Evolutionary conservation across 371 early-diverging fungal species (phyloP).

Genomic region (Syncephalastrum sp.): DNA sequence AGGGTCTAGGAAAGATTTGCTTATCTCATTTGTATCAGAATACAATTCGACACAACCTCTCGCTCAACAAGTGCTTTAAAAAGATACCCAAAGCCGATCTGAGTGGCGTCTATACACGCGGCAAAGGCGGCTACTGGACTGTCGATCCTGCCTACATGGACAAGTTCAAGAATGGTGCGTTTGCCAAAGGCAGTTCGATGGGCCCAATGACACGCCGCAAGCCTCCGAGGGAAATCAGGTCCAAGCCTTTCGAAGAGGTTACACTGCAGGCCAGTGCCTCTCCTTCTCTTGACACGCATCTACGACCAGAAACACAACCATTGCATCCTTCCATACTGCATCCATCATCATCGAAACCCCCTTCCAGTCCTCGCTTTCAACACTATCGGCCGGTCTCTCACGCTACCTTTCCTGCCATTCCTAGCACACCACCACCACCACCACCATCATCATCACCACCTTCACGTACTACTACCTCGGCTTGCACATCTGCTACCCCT

Average conservation of each 20-base stretch:
- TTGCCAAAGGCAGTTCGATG: constrained; percentile 15
- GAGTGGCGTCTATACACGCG: constrained; percentile 47
- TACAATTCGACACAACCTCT: constrained; percentile 78
- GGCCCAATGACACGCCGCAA: constrained; percentile 6
- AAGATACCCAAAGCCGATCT: constrained; percentile 58
- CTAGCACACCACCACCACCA: constrained; percentile 4
- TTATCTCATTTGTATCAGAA: constrained; percentile 39
- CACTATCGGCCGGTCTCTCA: not conserved
- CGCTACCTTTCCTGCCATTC: not conserved
- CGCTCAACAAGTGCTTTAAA: constrained; percentile 70
- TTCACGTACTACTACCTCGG: not conserved
- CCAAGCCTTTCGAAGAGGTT: constrained; percentile 2
- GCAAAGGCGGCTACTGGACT: constrained; percentile 59
- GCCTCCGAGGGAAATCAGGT: constrained; percentile 8
- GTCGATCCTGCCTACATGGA: constrained; percentile 32
- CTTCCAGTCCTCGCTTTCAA: constrained; percentile 3
- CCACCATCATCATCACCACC: not conserved
- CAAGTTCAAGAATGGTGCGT: constrained; percentile 23
- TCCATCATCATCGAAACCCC: constrained; percentile 2
- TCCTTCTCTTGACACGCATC: not conserved
- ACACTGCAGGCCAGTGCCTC: not conserved
- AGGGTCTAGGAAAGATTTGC: no score
- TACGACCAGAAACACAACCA: not conserved
- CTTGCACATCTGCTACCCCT: no score
- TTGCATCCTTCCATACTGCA: not conserved